phyloP scores from a whole-genome alignment of 352 stramenopile species.

The Phytophthora nicotianae region DNA sequence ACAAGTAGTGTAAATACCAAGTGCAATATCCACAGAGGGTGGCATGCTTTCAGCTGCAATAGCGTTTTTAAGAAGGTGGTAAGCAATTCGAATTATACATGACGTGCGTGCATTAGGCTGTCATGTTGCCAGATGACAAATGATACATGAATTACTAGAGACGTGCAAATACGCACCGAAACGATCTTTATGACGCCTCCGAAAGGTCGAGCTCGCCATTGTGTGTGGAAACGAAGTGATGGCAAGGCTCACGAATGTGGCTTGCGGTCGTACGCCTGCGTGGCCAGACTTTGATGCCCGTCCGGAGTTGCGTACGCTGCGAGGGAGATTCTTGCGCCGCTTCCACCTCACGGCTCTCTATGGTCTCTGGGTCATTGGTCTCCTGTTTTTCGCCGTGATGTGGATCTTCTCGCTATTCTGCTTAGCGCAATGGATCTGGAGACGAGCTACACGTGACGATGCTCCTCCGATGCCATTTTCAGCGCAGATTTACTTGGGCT shows the following conservation, averaged over 20 bases:
- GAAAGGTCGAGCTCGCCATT: conserved; percentile 10
- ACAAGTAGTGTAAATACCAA: no score
- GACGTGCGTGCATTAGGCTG: no score
- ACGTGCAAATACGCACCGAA: no score
- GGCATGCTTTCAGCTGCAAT: no score
- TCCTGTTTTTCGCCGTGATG: conserved; percentile 30
- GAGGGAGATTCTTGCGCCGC: conserved; percentile 38
- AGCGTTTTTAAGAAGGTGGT: no score
- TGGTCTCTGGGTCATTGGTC: conserved; percentile 40
- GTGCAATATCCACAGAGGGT: no score
- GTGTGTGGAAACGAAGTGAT: conserved; percentile 3
- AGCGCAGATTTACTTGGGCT: conserved; percentile 35
- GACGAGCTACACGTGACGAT: not conserved
- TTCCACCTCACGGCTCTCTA: conserved; percentile 32
- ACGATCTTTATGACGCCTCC: not conserved
- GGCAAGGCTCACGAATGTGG: conserved; percentile 15
- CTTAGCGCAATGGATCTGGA: conserved; percentile 21
- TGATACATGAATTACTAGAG: no score
- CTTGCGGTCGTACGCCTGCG: conserved; percentile 19
- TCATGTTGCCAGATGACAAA: no score
- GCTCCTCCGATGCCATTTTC: conserved; percentile 12
- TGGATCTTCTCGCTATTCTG: conserved; percentile 24
- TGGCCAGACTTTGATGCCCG: conserved; percentile 30
- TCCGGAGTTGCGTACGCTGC: conserved; percentile 34
- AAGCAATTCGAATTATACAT: no score